phyloP scores from a whole-genome alignment of 495 filamentous ascomycete species.

The Stereocaulon alpinum region DNA sequence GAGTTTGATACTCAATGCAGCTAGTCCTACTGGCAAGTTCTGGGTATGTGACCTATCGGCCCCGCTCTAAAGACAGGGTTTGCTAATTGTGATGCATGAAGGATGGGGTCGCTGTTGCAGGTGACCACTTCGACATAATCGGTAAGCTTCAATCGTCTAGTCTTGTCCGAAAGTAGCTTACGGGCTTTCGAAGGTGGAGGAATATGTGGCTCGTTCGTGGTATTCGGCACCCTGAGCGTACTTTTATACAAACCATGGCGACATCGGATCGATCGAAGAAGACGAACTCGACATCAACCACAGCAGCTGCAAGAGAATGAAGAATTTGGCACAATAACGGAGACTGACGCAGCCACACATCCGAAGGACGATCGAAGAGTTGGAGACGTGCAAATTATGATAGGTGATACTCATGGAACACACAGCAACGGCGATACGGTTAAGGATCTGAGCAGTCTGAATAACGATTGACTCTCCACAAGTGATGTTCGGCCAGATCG shows the following conservation, averaged over 20 bases:
- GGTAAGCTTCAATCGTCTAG: conserved; percentile 32
- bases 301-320: conserved; percentile 4
- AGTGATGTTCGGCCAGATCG: background rate
- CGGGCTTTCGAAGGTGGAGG: conserved; percentile 35
- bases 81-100: background rate
- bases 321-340: background rate
- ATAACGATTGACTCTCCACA: background rate
- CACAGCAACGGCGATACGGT: background rate
- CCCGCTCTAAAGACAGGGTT: background rate
- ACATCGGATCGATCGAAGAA: conserved; percentile 41
- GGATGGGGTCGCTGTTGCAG: conserved; percentile 62
- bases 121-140: conserved; percentile 78
- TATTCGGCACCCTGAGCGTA: conserved; percentile 63
- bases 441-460: background rate
- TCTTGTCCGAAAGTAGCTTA: conserved; percentile 7
- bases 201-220: conserved; percentile 74
- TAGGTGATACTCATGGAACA: background rate
- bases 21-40: conserved; percentile 61
- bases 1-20: conserved; percentile 62
- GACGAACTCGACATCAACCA: conserved; percentile 8
- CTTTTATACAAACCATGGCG: conserved; percentile 71
- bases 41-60: conserved; percentile 40
- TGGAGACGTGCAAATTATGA: background rate
- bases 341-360: background rate
- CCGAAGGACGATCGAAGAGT: background rate